Evolutionary conservation across 2,329 filamentous ascomycete genomes (phyloP).

Genomic region (Mycosphaerella arachidis): DNA sequence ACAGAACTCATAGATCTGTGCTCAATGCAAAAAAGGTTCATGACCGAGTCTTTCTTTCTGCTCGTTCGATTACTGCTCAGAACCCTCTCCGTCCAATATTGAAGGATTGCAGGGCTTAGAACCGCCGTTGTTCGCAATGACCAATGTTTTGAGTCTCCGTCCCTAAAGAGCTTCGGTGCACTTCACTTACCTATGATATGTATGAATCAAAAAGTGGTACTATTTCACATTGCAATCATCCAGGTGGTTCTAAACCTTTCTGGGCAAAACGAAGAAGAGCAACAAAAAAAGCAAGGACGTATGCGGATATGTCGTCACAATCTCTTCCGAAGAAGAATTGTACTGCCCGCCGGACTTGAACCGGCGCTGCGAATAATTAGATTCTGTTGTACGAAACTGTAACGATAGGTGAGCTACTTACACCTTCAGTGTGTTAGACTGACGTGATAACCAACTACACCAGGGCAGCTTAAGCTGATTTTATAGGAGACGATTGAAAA

Average conservation of each 20-base stretch:
- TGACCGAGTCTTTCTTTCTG: conserved; percentile 60
- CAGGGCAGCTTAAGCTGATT: conserved; percentile 20
- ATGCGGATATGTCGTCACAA: neutral
- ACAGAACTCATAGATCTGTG: conserved; percentile 49
- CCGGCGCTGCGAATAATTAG: too few species aligned
- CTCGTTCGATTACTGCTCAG: conserved; percentile 40
- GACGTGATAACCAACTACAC: conserved; percentile 47
- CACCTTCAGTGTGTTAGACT: conserved; percentile 37
- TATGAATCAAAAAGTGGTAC: too few species aligned
- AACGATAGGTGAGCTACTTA: too few species aligned
- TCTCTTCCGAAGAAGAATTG: neutral
- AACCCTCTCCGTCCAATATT: neutral
- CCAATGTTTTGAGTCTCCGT: too few species aligned
- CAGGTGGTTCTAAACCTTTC: conserved; percentile 27
- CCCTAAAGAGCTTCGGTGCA: too few species aligned
- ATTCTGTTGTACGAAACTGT: too few species aligned
- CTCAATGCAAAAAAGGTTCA: conserved; percentile 60
- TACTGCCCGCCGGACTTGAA: neutral
- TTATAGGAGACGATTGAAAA: neutral
- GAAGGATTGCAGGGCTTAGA: too few species aligned
- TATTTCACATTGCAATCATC: neutral
- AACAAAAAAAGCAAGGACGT: neutral
- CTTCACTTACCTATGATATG: too few species aligned
- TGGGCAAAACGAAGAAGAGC: neutral
- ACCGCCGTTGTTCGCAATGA: too few species aligned